These are phyloP conservation scores for Tricholoma hemisulphureum DNA, from an alignment of 768 basidiomycete species.

Conservation along the genomic window DNA sequence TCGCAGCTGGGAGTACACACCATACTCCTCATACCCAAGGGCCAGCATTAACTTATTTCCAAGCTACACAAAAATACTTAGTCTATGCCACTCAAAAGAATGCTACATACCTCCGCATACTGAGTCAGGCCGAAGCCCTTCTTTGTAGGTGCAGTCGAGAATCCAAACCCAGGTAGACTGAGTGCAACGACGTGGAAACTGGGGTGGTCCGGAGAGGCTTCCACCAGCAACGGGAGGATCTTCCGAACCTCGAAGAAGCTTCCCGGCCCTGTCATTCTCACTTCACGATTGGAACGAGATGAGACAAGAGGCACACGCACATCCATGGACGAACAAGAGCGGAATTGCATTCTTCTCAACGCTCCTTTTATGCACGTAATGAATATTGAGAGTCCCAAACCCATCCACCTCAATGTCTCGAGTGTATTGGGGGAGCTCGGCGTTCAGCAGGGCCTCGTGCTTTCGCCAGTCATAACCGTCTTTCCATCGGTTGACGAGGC, in stretches of 20 bases:
- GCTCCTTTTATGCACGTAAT: slow-evolving; percentile 60
- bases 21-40: slow-evolving; percentile 49
- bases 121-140: slow-evolving; percentile 49
- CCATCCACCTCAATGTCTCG: slow-evolving; percentile 48
- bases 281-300: not conserved
- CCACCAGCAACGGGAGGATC: slow-evolving; percentile 51
- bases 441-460: slow-evolving; percentile 51
- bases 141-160: slow-evolving; percentile 54
- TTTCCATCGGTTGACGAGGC: slow-evolving; percentile 48
- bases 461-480: slow-evolving; percentile 56
- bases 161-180: slow-evolving; percentile 61
- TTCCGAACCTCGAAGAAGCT: slow-evolving; percentile 58
- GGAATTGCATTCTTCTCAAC: slow-evolving; percentile 42
- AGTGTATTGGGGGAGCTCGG: slow-evolving; percentile 55
- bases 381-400: slow-evolving; percentile 44
- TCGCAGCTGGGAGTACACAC: slow-evolving; percentile 20
- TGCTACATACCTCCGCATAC: slow-evolving; percentile 48
- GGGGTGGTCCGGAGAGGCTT: slow-evolving; percentile 42
- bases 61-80: slow-evolving; percentile 28
- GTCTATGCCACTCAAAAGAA: not conserved
- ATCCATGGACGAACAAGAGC: slow-evolving; percentile 50
- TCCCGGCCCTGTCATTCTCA: slow-evolving; percentile 53
- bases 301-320: slow-evolving; percentile 25
- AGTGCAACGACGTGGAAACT: slow-evolving; percentile 65
- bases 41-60: slow-evolving; percentile 49